phyloP scores from a whole-genome alignment of 306 rosid genomes.

The Morella rubra region DNA sequence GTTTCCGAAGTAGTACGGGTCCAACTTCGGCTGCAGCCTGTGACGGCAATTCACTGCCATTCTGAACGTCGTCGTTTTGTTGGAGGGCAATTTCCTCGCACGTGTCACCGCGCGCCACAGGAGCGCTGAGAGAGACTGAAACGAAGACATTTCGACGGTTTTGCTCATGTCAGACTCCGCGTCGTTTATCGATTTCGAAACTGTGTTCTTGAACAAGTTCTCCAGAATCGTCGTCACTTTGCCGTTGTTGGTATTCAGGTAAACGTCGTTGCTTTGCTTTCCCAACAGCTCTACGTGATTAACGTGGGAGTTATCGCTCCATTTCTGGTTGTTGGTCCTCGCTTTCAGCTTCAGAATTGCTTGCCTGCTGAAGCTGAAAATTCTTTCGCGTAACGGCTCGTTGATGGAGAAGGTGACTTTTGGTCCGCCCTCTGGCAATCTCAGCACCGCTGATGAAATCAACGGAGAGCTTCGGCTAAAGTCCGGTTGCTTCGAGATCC shows the following conservation, averaged over 20 bases:
- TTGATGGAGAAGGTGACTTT: conserved; percentile 57
- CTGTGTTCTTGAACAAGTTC: conserved; percentile 41
- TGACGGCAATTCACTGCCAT: conserved; percentile 88
- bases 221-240: conserved; percentile 39
- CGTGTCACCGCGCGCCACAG: conserved; percentile 82
- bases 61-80: conserved; percentile 68
- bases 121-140: conserved; percentile 75
- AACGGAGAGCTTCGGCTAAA: conserved; percentile 54
- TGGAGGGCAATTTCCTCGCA: conserved; percentile 58
- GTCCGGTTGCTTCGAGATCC: conserved; percentile 47
- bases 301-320: conserved; percentile 5
- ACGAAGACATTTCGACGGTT: conserved; percentile 64
- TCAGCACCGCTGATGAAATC: conserved; percentile 58
- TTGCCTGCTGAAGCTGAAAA: conserved; percentile 78
- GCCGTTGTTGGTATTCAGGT: conserved; percentile 26
- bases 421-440: conserved; percentile 68
- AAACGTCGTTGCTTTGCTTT: conserved; percentile 53
- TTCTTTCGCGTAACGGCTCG: conserved; percentile 57
- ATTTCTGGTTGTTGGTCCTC: conserved; percentile 36
- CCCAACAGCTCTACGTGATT: conserved; percentile 43
- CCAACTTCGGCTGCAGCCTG: conserved; percentile 64
- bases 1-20: conserved; percentile 81
- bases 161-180: neutral
- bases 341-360: conserved; percentile 60
- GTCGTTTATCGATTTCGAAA: conserved; percentile 7